A percentile compares a stretch with the other conserved stretches of the same genome.
Evolutionary conservation across 2,329 filamentous ascomycete species (phyloP).

Genomic region (Beauveria pseudobassiana): DNA sequence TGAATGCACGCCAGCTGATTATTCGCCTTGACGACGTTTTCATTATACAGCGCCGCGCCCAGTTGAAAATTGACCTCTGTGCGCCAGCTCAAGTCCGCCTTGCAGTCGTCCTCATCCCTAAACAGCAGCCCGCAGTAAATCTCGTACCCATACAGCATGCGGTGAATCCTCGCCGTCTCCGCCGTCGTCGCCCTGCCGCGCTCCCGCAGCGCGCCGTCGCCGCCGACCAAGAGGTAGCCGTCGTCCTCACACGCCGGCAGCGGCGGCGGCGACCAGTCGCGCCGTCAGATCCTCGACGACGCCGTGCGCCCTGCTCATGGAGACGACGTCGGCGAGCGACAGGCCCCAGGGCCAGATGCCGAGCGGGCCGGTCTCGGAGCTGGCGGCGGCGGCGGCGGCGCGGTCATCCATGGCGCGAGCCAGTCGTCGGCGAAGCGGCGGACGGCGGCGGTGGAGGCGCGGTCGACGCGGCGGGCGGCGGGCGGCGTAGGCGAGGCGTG

Average conservation of each 20-base stretch:
- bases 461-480: background rate
- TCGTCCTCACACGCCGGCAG: background rate
- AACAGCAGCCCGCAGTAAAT: constrained; percentile 4
- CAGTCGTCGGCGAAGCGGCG: background rate
- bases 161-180: background rate
- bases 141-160: constrained; percentile 1
- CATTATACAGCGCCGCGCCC: background rate
- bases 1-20: constrained; percentile 4
- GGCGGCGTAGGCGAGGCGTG: constrained; percentile 8
- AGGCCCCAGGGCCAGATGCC: constrained; percentile 7
- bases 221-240: background rate
- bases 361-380: background rate
- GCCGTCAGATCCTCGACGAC: background rate
- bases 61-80: background rate
- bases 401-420: background rate
- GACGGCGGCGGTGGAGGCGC: background rate
- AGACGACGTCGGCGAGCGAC: constrained; percentile 1
- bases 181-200: background rate
- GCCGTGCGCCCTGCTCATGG: constrained; percentile 5
- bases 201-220: too few relatives aligned
- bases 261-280: background rate
- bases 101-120: background rate
- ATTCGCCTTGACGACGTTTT: background rate
- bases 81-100: background rate
- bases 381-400: background rate